Conservation (phyloP, 1,284 basidiomycete genomes). For the Gyrodon tennesseensis region DNA sequence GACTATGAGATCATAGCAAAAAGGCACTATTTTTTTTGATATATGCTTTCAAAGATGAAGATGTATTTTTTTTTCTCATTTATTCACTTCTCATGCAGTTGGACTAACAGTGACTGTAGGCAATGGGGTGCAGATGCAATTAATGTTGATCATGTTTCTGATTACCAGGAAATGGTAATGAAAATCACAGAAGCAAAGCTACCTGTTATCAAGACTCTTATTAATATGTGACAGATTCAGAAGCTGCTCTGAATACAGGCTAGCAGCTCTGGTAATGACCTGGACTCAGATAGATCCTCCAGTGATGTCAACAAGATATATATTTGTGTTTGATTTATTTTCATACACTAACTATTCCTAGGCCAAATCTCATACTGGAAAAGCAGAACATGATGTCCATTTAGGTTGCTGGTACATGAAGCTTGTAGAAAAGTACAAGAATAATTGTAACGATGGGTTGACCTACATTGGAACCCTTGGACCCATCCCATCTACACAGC, state of each 20-base stretch:
- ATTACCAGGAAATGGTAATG: background rate
- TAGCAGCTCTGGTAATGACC: background rate
- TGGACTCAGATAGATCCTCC: background rate
- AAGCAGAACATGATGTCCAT: background rate
- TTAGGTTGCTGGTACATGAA: conserved; percentile 7
- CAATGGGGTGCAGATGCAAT: background rate
- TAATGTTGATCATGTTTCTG: background rate
- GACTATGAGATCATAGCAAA: background rate
- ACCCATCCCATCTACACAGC: background rate
- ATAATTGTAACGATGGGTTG: conserved; percentile 8
- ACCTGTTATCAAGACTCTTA: background rate
- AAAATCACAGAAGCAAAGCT: background rate
- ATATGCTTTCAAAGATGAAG: background rate
- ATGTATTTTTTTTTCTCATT: background rate
- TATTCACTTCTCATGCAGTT: background rate
- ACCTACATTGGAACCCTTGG: conserved; percentile 10
- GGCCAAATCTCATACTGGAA: background rate
- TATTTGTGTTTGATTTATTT: background rate
- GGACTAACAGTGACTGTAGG: background rate
- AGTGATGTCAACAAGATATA: background rate
- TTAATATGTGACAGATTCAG: conserved; percentile 24
- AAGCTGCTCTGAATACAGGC: conserved; percentile 18
- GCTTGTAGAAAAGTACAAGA: conserved; percentile 13
- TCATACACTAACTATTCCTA: background rate
- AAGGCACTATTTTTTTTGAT: background rate